Conservation (phyloP, 1,139 yeast species). For the Suhomyces bokatorum region DNA sequence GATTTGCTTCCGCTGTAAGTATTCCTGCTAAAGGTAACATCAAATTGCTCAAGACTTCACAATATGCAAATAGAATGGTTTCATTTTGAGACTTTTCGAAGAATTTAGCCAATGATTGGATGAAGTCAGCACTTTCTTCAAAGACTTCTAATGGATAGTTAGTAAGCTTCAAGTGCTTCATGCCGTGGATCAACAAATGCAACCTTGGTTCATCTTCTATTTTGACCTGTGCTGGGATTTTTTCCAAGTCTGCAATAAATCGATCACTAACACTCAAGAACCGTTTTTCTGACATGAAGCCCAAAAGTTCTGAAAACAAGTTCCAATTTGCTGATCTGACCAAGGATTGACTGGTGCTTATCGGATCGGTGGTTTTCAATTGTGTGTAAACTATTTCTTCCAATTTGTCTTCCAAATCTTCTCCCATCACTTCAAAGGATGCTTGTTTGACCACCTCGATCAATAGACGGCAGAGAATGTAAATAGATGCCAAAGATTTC, state of each 20-base stretch:
- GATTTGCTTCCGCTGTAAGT: slow-evolving; percentile 91
- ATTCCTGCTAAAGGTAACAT: slow-evolving; percentile 80
- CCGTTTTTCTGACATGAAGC: slow-evolving; percentile 83
- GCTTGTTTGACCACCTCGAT: slow-evolving; percentile 92
- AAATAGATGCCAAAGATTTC: slow-evolving; percentile 82
- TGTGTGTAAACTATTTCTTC: slow-evolving; percentile 95
- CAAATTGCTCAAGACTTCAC: slow-evolving; percentile 76
- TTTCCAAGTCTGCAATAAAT: slow-evolving; percentile 89
- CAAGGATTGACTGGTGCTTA: slow-evolving; percentile 58
- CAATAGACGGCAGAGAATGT: slow-evolving; percentile 86
- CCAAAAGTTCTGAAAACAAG: slow-evolving; percentile 82
- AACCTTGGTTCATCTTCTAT: slow-evolving; percentile 69
- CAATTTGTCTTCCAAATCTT: slow-evolving; percentile 76
- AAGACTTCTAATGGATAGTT: slow-evolving; percentile 86
- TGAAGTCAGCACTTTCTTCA: slow-evolving; percentile 90
- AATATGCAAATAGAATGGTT: slow-evolving; percentile 70
- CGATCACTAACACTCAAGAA: slow-evolving; percentile 89
- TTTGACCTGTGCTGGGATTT: slow-evolving; percentile 50
- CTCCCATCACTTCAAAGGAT: slow-evolving; percentile 69
- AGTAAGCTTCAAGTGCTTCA: slow-evolving; percentile 77
- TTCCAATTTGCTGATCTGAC: slow-evolving; percentile 94
- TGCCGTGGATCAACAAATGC: slow-evolving; percentile 81
- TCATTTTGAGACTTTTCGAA: slow-evolving; percentile 66
- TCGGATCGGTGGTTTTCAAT: slow-evolving; percentile 83
- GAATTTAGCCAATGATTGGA: slow-evolving; percentile 83